These are phyloP conservation scores for Asterophora lycoperdoides DNA, from an alignment of 768 basidiomycete species.

Conservation along the genomic window DNA sequence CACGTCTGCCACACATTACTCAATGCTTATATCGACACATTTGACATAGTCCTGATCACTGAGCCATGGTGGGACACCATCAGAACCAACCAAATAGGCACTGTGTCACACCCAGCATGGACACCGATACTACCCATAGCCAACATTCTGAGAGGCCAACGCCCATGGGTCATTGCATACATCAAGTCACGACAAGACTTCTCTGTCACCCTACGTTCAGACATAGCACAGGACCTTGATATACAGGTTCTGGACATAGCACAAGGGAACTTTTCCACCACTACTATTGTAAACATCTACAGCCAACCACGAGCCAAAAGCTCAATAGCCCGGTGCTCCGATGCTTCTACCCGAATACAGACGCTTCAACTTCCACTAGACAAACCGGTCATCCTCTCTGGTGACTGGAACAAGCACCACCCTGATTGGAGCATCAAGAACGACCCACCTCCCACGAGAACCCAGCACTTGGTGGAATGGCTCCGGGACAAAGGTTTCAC, in stretches of 20 bases:
- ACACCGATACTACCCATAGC: slow-evolving; percentile 4
- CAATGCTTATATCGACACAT: slow-evolving; percentile 13
- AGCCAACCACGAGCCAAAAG: no score
- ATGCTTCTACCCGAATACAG: no score
- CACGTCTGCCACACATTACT: slow-evolving; percentile 8
- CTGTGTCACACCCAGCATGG: slow-evolving; percentile 13
- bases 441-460: neutral
- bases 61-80: slow-evolving; percentile 20
- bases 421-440: neutral
- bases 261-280: slow-evolving; percentile 13
- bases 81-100: slow-evolving; percentile 10
- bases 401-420: slow-evolving; percentile 7
- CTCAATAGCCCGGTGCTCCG: no score
- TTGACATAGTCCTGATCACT: slow-evolving; percentile 23
- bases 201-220: slow-evolving; percentile 19
- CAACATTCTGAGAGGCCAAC: neutral
- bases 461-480: neutral
- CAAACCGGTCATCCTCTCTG: neutral
- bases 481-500: no score
- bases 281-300: neutral
- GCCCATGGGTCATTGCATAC: slow-evolving; percentile 20
- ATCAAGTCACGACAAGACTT: slow-evolving; percentile 15
- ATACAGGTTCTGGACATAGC: slow-evolving; percentile 21
- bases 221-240: slow-evolving; percentile 21
- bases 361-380: neutral